These are phyloP conservation scores for Naganishia albida DNA, from an alignment of 1,284 basidiomycete species.

Conservation along the genomic window DNA sequence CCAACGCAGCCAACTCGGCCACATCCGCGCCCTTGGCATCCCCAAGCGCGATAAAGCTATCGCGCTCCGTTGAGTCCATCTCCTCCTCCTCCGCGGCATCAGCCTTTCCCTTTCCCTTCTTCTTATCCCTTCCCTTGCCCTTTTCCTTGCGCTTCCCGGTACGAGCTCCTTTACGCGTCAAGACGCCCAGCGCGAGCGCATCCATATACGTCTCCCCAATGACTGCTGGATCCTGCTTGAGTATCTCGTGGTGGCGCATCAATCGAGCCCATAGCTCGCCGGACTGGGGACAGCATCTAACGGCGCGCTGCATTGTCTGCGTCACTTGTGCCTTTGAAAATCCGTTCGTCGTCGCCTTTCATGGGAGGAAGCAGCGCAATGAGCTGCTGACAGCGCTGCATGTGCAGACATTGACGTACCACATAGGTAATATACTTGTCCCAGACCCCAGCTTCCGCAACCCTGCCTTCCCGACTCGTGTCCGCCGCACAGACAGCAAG, in stretches of 20 bases:
- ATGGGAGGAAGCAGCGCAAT: background rate
- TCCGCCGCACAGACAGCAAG: slow-evolving; percentile 13
- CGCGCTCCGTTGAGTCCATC: background rate
- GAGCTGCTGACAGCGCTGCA: background rate
- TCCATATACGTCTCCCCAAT: slow-evolving; percentile 29
- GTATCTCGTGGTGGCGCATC: slow-evolving; percentile 29
- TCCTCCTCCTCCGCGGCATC: slow-evolving; percentile 16
- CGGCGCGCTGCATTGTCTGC: slow-evolving; percentile 34
- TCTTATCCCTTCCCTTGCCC: background rate
- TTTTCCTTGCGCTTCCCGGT: slow-evolving; percentile 5
- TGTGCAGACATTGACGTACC: slow-evolving; percentile 34
- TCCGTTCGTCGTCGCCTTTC: slow-evolving; percentile 31
- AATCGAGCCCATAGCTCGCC: slow-evolving; percentile 41
- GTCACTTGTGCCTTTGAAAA: slow-evolving; percentile 29
- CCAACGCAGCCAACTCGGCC: slow-evolving; percentile 30
- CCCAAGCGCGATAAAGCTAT: background rate
- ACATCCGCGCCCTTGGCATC: slow-evolving; percentile 22
- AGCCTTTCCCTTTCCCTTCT: slow-evolving; percentile 25
- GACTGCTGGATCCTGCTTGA: slow-evolving; percentile 11
- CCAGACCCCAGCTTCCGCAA: slow-evolving; percentile 48
- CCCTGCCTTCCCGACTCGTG: slow-evolving; percentile 35
- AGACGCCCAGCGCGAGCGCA: slow-evolving; percentile 26
- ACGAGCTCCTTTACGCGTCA: slow-evolving; percentile 23
- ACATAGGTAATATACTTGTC: slow-evolving; percentile 43
- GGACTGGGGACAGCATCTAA: slow-evolving; percentile 45